Evolutionary conservation across 169 alveolate species (phyloP).

Genomic region (Perkinsus olseni): DNA sequence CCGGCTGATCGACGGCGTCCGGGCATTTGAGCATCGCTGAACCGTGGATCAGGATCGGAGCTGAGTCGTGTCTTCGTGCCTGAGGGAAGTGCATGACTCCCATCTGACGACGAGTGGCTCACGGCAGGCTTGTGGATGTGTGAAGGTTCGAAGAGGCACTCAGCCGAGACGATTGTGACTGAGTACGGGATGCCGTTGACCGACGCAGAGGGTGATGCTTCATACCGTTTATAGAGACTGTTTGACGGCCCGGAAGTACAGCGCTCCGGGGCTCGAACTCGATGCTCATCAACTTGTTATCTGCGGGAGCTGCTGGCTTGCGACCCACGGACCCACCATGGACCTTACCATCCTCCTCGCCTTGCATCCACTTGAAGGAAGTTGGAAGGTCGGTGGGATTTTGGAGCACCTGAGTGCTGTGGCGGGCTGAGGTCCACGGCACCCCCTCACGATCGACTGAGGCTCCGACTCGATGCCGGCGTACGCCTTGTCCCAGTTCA

Average conservation of each 20-base stretch:
- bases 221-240: neutral
- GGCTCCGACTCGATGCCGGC: neutral
- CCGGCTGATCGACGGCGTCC: neutral
- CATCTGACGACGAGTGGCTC: neutral
- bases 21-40: neutral
- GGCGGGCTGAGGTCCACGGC: neutral
- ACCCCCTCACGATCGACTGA: neutral
- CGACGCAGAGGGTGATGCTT: neutral
- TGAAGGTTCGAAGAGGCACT: neutral
- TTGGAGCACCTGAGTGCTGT: neutral
- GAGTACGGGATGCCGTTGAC: neutral
- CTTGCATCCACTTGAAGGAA: neutral
- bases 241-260: neutral
- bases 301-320: neutral
- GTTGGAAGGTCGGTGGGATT: neutral
- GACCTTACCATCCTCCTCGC: neutral
- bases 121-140: neutral
- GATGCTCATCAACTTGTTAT: too few species aligned
- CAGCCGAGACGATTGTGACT: neutral
- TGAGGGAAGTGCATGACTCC: neutral
- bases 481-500: neutral
- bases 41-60: neutral
- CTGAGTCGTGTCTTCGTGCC: neutral
- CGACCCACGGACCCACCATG: neutral
- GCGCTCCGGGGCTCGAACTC: neutral